Evolutionary conservation across 352 stramenopile species (phyloP), one percentile per base, ranked within the genome.

Genomic region (Phytopythium oedochilum): DNA sequence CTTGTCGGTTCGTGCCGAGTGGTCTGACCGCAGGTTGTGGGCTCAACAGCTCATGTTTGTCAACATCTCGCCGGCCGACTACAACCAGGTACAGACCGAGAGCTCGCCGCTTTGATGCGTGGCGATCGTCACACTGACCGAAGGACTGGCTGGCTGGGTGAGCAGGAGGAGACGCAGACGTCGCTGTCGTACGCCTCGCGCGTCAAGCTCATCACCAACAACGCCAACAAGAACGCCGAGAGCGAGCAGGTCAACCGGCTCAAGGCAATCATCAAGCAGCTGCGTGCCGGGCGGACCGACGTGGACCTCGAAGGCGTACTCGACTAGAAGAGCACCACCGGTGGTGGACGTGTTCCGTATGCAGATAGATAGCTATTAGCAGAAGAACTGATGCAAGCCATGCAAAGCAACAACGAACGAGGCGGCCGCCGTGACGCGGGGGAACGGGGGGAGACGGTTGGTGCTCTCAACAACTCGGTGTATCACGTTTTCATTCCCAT

Each of bases 201-300:
- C 38, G 84, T 94, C 15, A 94, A 94, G 59, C 78, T 94, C 58
- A 94, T 94, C 71, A 94, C 84, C 26, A 94, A 94, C 68, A 89
- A 70, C 61, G 83, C 84, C 51, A 92, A 90, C 70, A 94, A 94
- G 55, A 92, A 83, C 53, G 77, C 80, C 18, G 84, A 94, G 54
- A 92, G 82, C 58, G 84, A 94, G 63, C 78, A 85, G 17, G 83
- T 92, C 18, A 89, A 86, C 59, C 60, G 68, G 8, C 83, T 95
- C 63, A 93, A 94, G 61, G 67, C 65, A 43, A 89, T 92, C 57
- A 95, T 95, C 68, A 82, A 81, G 39, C 75, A 91, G 59, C 78
- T 95, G 29, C 70, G 75, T 1, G 66, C 74, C 0, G 84, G 84
- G 44, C 78, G 80, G 46, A 75, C 57, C 0, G 82, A 92, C 58